Conservation (phyloP, 2,329 filamentous ascomycete genomes). For the Exophiala sideris region DNA sequence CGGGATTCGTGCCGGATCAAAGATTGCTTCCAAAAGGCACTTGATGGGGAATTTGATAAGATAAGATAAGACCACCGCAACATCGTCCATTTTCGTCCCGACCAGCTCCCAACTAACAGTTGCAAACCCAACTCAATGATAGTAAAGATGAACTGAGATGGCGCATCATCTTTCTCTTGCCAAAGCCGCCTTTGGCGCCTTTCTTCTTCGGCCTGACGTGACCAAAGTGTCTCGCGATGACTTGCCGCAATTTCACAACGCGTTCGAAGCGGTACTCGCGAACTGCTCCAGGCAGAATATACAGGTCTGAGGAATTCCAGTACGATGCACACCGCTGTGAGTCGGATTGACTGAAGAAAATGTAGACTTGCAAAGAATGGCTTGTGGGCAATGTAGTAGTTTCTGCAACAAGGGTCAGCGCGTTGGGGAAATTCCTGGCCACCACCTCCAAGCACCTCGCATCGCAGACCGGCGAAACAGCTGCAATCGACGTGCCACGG, state of each 20-base stretch:
- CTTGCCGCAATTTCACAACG: constrained; percentile 65
- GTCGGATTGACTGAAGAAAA: constrained; percentile 26
- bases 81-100: too few relatives aligned
- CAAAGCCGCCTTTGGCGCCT: constrained; percentile 72
- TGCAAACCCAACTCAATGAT: too few relatives aligned
- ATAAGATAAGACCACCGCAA: too few relatives aligned
- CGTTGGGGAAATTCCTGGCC: constrained; percentile 72
- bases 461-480: constrained; percentile 29
- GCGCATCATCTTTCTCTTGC: constrained; percentile 60
- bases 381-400: constrained; percentile 68
- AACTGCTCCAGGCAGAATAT: constrained; percentile 77
- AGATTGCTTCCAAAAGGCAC: too few relatives aligned
- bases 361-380: constrained; percentile 84
- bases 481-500: constrained; percentile 53
- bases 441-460: constrained; percentile 62
- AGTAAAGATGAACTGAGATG: too few relatives aligned
- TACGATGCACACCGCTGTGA: constrained; percentile 6
- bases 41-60: too few relatives aligned
- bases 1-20: constrained; percentile 1
- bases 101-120: too few relatives aligned
- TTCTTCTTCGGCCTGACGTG: constrained; percentile 72
- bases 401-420: constrained; percentile 62
- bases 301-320: constrained; percentile 68
- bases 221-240: constrained; percentile 64
- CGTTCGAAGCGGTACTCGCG: constrained; percentile 62